Evolutionary conservation across 23 red algal species (phyloP).

Genomic region (Gracilaria caudata): DNA sequence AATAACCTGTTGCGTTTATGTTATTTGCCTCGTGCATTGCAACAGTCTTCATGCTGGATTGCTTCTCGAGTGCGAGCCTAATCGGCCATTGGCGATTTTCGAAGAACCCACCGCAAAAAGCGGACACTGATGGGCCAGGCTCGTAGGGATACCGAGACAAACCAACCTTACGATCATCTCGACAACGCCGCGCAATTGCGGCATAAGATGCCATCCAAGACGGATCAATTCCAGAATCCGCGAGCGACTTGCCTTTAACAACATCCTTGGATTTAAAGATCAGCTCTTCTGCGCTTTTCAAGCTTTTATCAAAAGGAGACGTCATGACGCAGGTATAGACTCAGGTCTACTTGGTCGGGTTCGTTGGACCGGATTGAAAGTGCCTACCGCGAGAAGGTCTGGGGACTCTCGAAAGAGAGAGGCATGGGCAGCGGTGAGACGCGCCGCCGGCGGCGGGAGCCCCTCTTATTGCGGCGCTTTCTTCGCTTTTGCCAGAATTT

Average conservation of each 20-base stretch:
- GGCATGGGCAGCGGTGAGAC: neutral
- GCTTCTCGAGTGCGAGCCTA: neutral
- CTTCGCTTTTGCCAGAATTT: neutral
- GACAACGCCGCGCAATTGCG: slow-evolving; percentile 21
- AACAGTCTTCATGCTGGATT: slow-evolving; percentile 13
- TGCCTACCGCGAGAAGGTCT: slow-evolving; percentile 37
- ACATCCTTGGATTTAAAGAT: slow-evolving; percentile 2
- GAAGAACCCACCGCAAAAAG: slow-evolving; percentile 27
- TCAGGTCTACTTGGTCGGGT: neutral
- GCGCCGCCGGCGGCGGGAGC: neutral
- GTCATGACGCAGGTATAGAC: neutral
- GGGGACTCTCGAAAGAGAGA: slow-evolving; percentile 44
- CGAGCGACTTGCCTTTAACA: neutral
- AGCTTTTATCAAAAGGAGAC: neutral
- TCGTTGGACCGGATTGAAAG: slow-evolving; percentile 42
- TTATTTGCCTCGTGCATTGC: slow-evolving; percentile 2
- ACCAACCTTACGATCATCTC: slow-evolving; percentile 19
- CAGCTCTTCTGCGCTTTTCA: neutral
- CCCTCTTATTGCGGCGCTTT: neutral
- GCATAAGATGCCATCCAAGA: slow-evolving; percentile 17
- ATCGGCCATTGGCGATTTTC: slow-evolving; percentile 2
- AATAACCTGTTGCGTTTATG: neutral
- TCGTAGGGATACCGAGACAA: slow-evolving; percentile 28
- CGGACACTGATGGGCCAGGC: neutral
- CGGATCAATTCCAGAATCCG: slow-evolving; percentile 27